Evolutionary conservation across 2,329 filamentous ascomycete genomes (phyloP).

Genomic region (Penicillium sumatraense): DNA sequence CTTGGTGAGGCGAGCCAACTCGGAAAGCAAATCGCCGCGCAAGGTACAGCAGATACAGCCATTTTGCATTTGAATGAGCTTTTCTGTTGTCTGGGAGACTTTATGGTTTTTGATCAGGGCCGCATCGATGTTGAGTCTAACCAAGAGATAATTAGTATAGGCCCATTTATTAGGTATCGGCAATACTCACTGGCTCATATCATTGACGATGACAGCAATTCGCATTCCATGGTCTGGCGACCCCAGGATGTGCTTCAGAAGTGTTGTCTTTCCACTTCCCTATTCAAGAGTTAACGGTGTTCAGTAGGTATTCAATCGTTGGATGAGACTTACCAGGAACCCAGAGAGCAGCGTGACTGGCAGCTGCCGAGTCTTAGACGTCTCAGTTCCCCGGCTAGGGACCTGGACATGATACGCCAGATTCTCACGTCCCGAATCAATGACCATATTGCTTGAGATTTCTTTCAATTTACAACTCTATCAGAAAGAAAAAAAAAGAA

Average conservation of each 20-base stretch:
- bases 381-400: conserved; percentile 36
- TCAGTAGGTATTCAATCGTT: background rate
- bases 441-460: conserved; percentile 23
- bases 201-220: conserved; percentile 75
- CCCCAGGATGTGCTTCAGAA: conserved; percentile 70
- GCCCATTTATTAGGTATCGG: background rate
- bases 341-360: conserved; percentile 66
- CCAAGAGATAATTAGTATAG: background rate
- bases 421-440: conserved; percentile 25
- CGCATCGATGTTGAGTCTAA: conserved; percentile 68
- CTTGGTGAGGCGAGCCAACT: conserved; percentile 68
- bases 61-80: conserved; percentile 71
- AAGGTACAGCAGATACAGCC: conserved; percentile 79
- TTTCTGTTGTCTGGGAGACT: conserved; percentile 64
- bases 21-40: conserved; percentile 71
- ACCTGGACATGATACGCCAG: conserved; percentile 16
- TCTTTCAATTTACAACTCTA: background rate
- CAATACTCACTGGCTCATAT: conserved; percentile 62
- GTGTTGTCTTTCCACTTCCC: conserved; percentile 73
- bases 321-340: conserved; percentile 52
- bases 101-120: conserved; percentile 63
- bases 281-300: conserved; percentile 28
- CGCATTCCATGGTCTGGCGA: conserved; percentile 67
- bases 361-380: conserved; percentile 35
- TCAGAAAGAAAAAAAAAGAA: conserved; percentile 3